Base-by-base conservation (phyloP, 2,329 filamentous ascomycete species). In the Lachnellula arida region DNA sequence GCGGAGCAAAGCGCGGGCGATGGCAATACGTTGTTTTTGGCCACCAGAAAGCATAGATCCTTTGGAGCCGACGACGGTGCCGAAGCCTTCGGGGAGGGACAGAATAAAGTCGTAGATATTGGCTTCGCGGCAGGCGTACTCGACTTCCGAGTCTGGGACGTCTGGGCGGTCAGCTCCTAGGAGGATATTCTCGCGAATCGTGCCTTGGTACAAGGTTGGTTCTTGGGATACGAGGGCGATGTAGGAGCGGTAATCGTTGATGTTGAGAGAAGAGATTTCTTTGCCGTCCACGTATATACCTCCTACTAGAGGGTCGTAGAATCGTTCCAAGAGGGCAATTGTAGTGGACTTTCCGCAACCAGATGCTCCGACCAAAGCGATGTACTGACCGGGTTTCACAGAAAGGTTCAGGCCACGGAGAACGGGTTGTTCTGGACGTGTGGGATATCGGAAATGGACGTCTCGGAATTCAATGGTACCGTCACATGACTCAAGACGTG, bases 261-360 rank as follows among this genome's bases (percentile, higher is more conserved):
- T 78, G 66, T 96, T 93, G 49, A 97, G 78, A 11, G 78, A 79
- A 57, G 84, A 87, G 65, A 97, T 90, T 60, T 96, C 89, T 60
- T 86, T 83, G 54, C 86, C 90, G 67, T 97, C 93, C 17, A 97
- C 79, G 56, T 84, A 89, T 35, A 99, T 79, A 14, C 85, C 85
- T 12, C 94, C 94, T 0, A 83, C 80, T 0, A 94, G 79, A 0
- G 92, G 89, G 65, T 97, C 91, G 69, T 97, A 97, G 76, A 97
- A 97, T 35, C 94, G 88, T 71, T 97, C 93, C 34, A 97, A 77
- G 4, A 97, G 79, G 3, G 90, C 88, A 69, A 97, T 96, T 0
- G 92, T 95, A 0, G 94, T 97, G 49, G 86, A 91, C 76, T 99
- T 97, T 56, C 94, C 94, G 68, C 92, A 96, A 2, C 94, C 93